Evolutionary conservation across 1,139 yeast species (phyloP), one percentile per base, ranked within the genome.

Genomic region (Entelexis sorbosivorans): DNA sequence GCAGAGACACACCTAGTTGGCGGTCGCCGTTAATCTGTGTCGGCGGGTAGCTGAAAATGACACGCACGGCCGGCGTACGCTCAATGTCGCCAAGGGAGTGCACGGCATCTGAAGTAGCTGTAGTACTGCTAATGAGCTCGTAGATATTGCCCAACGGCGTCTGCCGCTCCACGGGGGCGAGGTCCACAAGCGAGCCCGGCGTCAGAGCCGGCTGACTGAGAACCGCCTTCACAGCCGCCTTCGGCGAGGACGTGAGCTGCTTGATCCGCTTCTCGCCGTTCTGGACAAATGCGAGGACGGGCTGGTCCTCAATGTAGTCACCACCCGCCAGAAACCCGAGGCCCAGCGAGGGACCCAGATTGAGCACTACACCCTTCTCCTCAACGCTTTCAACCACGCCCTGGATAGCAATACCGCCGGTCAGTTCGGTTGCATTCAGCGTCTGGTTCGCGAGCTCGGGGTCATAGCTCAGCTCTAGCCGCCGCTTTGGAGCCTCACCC

Each of bases 281-380:
- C 14, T 60, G 52, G 26, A 71, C 61, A 8, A 67, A 61, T 31
- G 68, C 59, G 19, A 71, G 59, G 10, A 68, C 50, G n/a, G 67
- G 66, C 63, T 61, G 75, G 65, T 69, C 73, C 63, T 19, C 47
- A 2, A 16, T 19, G 6, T 13, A 34, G 5, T 58, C 74, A 7
- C 61, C 66, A 38, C 65, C 63, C 2, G 95, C 77, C 53, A 91
- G 72, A 67, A 91, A 91, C 0, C 95, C 97, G 20, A 78, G 55
- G 10, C 67, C 70, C 16, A 43, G 20, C 14, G 72, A 67, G 50
- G 73, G 69, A 24, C 96, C 96, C 29, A 84, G 67, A 60, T 81
- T 83, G 49, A 89, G 69, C 53, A 86, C 77, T 16, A 81, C 75
- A 67, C 98, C 98, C 64, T 86, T 96, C 63, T 91, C 98, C 72